A percentile compares a stretch with the other conserved stretches of the same genome.
phyloP scores from a whole-genome alignment of 352 stramenopile species.

The Albugo laibachii region DNA sequence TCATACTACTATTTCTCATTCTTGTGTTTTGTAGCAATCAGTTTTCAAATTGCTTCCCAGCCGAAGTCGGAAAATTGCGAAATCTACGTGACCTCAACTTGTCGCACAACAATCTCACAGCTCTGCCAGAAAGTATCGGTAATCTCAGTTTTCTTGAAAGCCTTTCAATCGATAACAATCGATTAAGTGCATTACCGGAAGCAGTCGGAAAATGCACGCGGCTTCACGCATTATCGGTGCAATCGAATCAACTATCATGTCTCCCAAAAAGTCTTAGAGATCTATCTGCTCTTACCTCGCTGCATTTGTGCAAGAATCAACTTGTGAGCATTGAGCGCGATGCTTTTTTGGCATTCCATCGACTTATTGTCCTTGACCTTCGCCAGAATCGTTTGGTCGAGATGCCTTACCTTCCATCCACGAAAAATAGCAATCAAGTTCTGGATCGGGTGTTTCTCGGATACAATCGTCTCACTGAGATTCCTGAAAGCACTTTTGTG shows the following conservation, averaged over 20 bases:
- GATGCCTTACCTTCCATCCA: conserved; percentile 34
- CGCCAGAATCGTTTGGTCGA: conserved; percentile 39
- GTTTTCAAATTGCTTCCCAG: conserved; percentile 26
- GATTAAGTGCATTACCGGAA: conserved; percentile 19
- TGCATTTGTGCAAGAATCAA: conserved; percentile 65
- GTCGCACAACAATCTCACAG: conserved; percentile 34
- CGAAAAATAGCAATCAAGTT: neutral
- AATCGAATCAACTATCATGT: conserved; percentile 32
- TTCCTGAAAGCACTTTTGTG: conserved; percentile 36
- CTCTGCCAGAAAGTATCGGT: conserved; percentile 26
- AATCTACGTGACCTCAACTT: conserved; percentile 45
- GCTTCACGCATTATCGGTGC: conserved; percentile 33
- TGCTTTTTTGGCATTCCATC: conserved; percentile 7
- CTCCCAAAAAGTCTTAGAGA: conserved; percentile 23
- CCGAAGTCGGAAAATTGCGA: conserved; percentile 21
- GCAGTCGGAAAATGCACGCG: conserved; percentile 28
- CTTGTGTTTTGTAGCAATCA: conserved; percentile 25
- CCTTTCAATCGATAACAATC: conserved; percentile 45
- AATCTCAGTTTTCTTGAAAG: conserved; percentile 27
- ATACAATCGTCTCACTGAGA: conserved; percentile 37
- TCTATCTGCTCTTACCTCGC: conserved; percentile 30
- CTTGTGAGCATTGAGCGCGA: conserved; percentile 16
- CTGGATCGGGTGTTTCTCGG: conserved; percentile 65
- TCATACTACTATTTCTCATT: neutral
- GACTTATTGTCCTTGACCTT: conserved; percentile 51